A percentile compares a stretch with the other conserved stretches of the same genome.
Evolutionary conservation across 2,329 filamentous ascomycete genomes (phyloP).

Genomic region (Teratosphaeria zuluensis): DNA sequence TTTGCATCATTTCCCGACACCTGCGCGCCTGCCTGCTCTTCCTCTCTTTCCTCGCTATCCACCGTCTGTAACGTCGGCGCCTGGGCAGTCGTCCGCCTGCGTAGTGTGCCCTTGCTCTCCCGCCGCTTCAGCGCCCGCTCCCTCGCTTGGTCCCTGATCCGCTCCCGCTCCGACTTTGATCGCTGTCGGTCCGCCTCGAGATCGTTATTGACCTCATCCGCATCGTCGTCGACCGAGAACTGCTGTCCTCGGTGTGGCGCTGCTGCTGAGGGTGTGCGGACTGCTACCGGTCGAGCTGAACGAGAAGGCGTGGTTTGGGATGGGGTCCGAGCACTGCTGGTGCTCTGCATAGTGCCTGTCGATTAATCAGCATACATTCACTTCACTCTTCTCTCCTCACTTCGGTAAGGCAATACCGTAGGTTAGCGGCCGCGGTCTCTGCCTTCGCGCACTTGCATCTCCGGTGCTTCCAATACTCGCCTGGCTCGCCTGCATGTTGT

Average conservation of each 20-base stretch:
- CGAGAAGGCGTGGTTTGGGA: background rate
- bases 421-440: conserved; percentile 17
- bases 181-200: conserved; percentile 34
- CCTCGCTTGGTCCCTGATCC: conserved; percentile 11
- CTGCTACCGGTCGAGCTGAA: conserved; percentile 45
- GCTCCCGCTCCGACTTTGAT: conserved; percentile 14
- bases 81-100: conserved; percentile 37
- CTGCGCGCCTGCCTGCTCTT: conserved; percentile 23
- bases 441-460: conserved; percentile 7
- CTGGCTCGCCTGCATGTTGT: conserved; percentile 19
- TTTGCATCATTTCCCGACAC: conserved; percentile 16
- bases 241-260: conserved; percentile 72
- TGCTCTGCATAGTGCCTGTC: background rate
- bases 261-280: conserved; percentile 64
- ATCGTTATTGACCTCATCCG: conserved; percentile 68
- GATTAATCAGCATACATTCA: background rate
- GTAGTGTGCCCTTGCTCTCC: conserved; percentile 40
- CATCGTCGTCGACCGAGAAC: conserved; percentile 86
- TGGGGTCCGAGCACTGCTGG: background rate
- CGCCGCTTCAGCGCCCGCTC: conserved; percentile 33
- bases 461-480: conserved; percentile 12
- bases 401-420: conserved; percentile 14
- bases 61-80: conserved; percentile 39
- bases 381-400: background rate
- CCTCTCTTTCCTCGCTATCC: conserved; percentile 38